phyloP scores from a whole-genome alignment of 2,329 filamentous ascomycete genomes.

The Coleophoma crateriformis region DNA sequence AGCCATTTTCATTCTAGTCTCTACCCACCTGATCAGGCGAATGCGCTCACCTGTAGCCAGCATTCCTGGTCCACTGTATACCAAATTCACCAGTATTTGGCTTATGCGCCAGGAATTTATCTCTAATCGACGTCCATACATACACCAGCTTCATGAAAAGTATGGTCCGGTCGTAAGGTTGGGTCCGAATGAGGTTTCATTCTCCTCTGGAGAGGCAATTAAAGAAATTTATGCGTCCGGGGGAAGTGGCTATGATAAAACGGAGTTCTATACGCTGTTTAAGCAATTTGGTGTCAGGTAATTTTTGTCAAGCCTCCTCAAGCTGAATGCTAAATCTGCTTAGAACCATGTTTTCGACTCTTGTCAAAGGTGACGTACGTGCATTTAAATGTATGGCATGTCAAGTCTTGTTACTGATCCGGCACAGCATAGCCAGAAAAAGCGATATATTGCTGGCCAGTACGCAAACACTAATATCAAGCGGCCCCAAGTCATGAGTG shows the following conservation, averaged over 20 bases:
- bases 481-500: slow-evolving; percentile 45
- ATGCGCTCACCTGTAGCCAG: slow-evolving; percentile 14
- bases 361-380: slow-evolving; percentile 20
- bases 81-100: slow-evolving; percentile 12
- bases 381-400: background rate
- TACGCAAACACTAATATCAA: slow-evolving; percentile 66
- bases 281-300: slow-evolving; percentile 50
- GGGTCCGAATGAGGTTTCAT: slow-evolving; percentile 53
- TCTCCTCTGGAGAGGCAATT: slow-evolving; percentile 48
- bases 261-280: slow-evolving; percentile 58
- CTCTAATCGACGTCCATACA: slow-evolving; percentile 45
- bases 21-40: background rate
- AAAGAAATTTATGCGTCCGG: slow-evolving; percentile 59
- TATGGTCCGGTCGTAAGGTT: slow-evolving; percentile 55
- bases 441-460: slow-evolving; percentile 57
- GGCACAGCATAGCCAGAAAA: slow-evolving; percentile 54
- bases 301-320: slow-evolving; percentile 6
- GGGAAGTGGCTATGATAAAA: slow-evolving; percentile 61
- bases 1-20: no score
- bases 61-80: slow-evolving; percentile 18
- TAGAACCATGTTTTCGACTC: slow-evolving; percentile 32
- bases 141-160: slow-evolving; percentile 46
- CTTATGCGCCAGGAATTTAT: slow-evolving; percentile 41
- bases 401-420: background rate
- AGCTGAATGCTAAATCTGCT: background rate